phyloP scores from a whole-genome alignment of 139 green algal species.

The Volvox reticuliferus region DNA sequence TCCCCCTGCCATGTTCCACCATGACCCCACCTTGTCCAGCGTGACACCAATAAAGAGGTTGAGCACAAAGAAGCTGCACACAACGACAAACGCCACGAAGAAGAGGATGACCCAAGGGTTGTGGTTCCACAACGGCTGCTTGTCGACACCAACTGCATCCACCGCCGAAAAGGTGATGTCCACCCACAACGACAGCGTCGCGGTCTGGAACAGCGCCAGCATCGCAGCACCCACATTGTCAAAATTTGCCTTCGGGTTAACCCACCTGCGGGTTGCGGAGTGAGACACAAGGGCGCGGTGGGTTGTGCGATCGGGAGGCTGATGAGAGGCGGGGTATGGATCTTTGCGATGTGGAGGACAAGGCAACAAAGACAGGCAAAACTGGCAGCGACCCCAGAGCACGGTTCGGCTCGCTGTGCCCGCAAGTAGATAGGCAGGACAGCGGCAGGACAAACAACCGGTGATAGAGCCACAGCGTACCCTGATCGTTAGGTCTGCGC shows the following conservation, averaged over 20 bases:
- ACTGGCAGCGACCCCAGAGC: no score
- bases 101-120: constrained; percentile 62
- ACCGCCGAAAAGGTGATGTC: constrained; percentile 73
- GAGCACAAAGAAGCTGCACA: constrained; percentile 65
- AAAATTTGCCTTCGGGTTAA: constrained; percentile 73
- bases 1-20: no score
- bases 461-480: no score
- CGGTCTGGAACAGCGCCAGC: constrained; percentile 71
- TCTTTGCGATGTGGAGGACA: no score
- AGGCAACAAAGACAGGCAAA: no score
- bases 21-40: constrained; percentile 43
- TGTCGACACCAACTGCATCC: constrained; percentile 63
- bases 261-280: constrained; percentile 42
- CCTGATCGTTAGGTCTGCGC: no score
- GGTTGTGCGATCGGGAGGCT: not conserved
- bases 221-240: constrained; percentile 71
- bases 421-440: no score
- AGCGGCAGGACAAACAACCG: no score
- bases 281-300: no score
- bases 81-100: constrained; percentile 70
- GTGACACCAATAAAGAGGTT: constrained; percentile 55
- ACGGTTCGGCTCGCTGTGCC: no score
- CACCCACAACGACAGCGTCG: constrained; percentile 54
- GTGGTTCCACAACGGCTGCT: constrained; percentile 68
- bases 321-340: no score